Base-by-base conservation (phyloP, 208 protist genomes). In the Trypanosoma cruzi region DNA sequence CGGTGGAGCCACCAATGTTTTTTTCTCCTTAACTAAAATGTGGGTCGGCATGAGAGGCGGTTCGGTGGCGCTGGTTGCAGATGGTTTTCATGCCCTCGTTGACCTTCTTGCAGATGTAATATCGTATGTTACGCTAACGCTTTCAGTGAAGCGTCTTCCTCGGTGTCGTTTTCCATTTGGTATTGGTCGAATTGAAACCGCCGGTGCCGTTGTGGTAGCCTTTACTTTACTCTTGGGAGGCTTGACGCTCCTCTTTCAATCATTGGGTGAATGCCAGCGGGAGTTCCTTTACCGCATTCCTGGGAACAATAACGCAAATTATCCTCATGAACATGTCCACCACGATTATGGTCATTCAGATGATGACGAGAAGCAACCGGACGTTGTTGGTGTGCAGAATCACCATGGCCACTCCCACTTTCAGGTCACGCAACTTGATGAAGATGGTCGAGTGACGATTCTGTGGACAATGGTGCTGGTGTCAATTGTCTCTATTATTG, bases 151-250 rank as follows among this genome's bases (percentile, higher is more conserved):
- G 48, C 73, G 66, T 44, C 53, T 96, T 4, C 86, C 91, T 28
- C 88, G 91, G 0, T 96, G 91, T 68, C 82, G 77, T 20, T 96
- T 87, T 58, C 91, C 91, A 5, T 92, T 94, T 44, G 91, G 91
- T 53, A 86, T 96, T 37, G 91, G 88, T 31, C 82, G 88, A 3
- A 75, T 94, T 26, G 88, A 96, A 65, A 94, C 91, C 4, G 72
- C 78, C n/a, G 91, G 91, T 3, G 84, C 91, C 0, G 84, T 96
- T 37, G 55, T 96, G 28, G 86, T 94, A 2, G 75, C 91, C 13
- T 73, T 77, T 34, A 92, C 93, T 55, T 77, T 96, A 22, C 79
- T 96, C 24, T 77, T 93, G 29, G 91, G 91, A 13, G 88, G 88
- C 31, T 44, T 96, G 13, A 69, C 70, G 40, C 88, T 96, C n/a